Conservation (phyloP, 768 basidiomycete species). For the Boletus pseudo-olivaceus region DNA sequence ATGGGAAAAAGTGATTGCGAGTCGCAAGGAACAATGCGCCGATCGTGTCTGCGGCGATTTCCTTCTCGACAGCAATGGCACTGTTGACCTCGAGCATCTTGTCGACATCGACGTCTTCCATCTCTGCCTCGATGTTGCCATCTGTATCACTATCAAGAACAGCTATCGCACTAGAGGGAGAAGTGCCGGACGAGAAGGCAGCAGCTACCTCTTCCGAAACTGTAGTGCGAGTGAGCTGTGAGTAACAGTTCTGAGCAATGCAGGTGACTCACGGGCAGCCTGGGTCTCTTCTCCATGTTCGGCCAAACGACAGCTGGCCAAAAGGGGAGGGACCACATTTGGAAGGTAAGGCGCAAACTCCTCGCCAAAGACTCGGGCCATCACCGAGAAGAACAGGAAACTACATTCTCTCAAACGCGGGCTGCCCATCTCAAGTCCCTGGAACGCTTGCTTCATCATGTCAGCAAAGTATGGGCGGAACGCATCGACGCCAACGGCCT, state of each 20-base stretch:
- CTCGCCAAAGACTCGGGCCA: constrained; percentile 94
- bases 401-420: constrained; percentile 89
- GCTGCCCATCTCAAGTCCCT: constrained; percentile 82
- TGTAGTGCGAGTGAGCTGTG: constrained; percentile 4
- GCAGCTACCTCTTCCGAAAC: constrained; percentile 54
- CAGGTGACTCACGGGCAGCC: constrained; percentile 38
- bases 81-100: constrained; percentile 91
- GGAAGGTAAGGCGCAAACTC: constrained; percentile 89
- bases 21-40: constrained; percentile 86
- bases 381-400: constrained; percentile 97
- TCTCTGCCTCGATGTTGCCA: constrained; percentile 56
- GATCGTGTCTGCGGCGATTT: constrained; percentile 96
- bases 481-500: constrained; percentile 89
- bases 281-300: constrained; percentile 67
- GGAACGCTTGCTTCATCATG: constrained; percentile 94
- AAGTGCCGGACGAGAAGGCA: constrained; percentile 71
- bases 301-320: constrained; percentile 76
- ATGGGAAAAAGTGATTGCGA: constrained; percentile 83
- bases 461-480: constrained; percentile 97
- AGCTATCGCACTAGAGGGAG: constrained; percentile 66
- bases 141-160: constrained; percentile 54
- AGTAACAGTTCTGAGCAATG: background rate
- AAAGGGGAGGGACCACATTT: constrained; percentile 79
- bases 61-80: constrained; percentile 97
- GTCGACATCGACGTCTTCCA: constrained; percentile 79